Conservation (phyloP, 495 filamentous ascomycete genomes). For the Chlorociboria aeruginascens region DNA sequence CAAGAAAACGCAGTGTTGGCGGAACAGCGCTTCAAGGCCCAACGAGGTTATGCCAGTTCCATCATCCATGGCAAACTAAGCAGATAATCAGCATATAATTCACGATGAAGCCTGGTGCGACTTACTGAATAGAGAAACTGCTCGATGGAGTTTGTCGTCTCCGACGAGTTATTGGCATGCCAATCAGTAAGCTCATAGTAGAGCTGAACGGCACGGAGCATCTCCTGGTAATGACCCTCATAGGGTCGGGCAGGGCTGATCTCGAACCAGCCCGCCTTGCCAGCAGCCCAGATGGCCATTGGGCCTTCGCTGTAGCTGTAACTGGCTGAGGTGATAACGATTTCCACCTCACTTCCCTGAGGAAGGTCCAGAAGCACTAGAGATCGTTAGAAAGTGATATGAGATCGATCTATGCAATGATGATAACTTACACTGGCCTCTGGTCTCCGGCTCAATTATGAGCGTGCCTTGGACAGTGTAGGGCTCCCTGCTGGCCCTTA, state of each 20-base stretch:
- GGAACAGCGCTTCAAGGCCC: background rate
- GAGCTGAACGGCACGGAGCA: background rate
- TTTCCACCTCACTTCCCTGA: background rate
- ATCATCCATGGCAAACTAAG: background rate
- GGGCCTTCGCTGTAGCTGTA: conserved; percentile 3
- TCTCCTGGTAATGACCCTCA: conserved; percentile 4
- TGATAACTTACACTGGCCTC: background rate
- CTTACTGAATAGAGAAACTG: background rate
- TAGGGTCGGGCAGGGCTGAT: background rate
- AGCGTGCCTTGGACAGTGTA: background rate
- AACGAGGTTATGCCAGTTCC: background rate
- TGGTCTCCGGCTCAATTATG: background rate
- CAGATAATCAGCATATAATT: background rate
- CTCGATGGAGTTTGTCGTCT: background rate
- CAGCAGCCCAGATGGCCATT: conserved; percentile 14
- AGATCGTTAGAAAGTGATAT: background rate
- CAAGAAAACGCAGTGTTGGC: background rate
- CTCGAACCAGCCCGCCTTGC: conserved; percentile 25
- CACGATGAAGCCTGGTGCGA: conserved; percentile 1
- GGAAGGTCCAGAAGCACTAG: background rate
- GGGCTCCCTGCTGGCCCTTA: background rate
- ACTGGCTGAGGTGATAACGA: background rate
- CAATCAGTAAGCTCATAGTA: background rate
- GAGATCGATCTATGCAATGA: background rate
- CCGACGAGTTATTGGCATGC: background rate